A percentile compares a stretch with the other conserved stretches of the same genome.
Conservation (phyloP, 2,329 filamentous ascomycete species). For the Talaromyces funiculosus region DNA sequence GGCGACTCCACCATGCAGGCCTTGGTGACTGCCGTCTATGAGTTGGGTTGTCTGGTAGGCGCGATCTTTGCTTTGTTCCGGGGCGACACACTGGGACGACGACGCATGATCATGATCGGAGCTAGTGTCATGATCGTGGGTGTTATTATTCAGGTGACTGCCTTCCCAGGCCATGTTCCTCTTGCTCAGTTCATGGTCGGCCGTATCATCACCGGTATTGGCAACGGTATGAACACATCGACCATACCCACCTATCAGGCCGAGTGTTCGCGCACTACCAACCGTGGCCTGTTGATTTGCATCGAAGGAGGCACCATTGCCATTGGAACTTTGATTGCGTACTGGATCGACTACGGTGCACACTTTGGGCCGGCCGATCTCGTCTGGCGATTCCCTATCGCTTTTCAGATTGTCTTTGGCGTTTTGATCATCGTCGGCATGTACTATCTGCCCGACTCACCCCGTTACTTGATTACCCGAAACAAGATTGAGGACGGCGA, state of each 20-base stretch:
- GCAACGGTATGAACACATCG: constrained; percentile 53
- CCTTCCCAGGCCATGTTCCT: constrained; percentile 27
- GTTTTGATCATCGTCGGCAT: constrained; percentile 41
- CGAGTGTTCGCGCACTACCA: constrained; percentile 50
- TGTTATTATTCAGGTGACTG: constrained; percentile 34
- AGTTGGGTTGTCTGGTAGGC: constrained; percentile 35
- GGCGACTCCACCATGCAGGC: constrained; percentile 43
- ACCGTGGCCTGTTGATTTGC: constrained; percentile 57
- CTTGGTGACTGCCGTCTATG: constrained; percentile 47
- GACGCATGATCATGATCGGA: constrained; percentile 51
- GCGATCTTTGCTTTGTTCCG: constrained; percentile 33
- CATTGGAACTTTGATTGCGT: constrained; percentile 48
- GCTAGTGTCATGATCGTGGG: constrained; percentile 47
- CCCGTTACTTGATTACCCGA: constrained; percentile 42
- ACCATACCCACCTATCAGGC: constrained; percentile 49
- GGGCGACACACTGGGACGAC: constrained; percentile 33
- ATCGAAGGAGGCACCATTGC: constrained; percentile 52
- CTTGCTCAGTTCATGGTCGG: constrained; percentile 50
- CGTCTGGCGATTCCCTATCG: constrained; percentile 50
- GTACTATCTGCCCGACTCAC: constrained; percentile 41
- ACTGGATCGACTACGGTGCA: constrained; percentile 49
- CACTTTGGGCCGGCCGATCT: constrained; percentile 31
- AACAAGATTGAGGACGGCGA: constrained; percentile 44
- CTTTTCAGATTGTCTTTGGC: constrained; percentile 49
- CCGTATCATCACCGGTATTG: constrained; percentile 48